Evolutionary conservation across 495 filamentous ascomycete species (phyloP).

Genomic region (Penicillium bialowiezense): DNA sequence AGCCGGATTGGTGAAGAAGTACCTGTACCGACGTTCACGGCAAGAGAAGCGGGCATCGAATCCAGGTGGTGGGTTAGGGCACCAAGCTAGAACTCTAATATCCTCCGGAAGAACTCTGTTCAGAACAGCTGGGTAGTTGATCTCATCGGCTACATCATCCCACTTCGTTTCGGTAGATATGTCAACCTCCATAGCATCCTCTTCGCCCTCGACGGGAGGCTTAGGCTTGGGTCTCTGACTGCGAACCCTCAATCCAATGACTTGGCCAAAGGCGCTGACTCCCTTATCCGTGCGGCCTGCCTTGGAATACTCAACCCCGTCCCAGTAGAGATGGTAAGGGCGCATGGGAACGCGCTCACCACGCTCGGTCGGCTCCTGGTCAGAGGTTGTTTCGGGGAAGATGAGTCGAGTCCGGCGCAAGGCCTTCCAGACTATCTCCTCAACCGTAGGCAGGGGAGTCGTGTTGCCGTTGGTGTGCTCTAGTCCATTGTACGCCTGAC

Average conservation of each 20-base stretch:
- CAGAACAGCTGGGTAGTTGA: slow-evolving; percentile 74
- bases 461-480: slow-evolving; percentile 69
- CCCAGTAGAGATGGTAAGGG: slow-evolving; percentile 61
- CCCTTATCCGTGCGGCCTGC: slow-evolving; percentile 90
- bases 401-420: slow-evolving; percentile 77
- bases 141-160: slow-evolving; percentile 75
- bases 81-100: slow-evolving; percentile 91
- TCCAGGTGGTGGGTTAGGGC: slow-evolving; percentile 67
- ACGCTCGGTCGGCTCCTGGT: slow-evolving; percentile 26
- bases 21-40: slow-evolving; percentile 81
- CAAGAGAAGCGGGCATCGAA: slow-evolving; percentile 96
- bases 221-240: slow-evolving; percentile 62
- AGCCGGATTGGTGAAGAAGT: slow-evolving; percentile 95
- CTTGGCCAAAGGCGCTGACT: slow-evolving; percentile 96
- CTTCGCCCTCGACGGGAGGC: slow-evolving; percentile 15
- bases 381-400: slow-evolving; percentile 55
- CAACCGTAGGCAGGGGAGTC: slow-evolving; percentile 74
- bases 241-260: slow-evolving; percentile 76
- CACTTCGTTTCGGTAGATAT: slow-evolving; percentile 48
- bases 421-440: slow-evolving; percentile 90
- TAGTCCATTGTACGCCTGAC: slow-evolving; percentile 85
- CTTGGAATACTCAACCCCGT: slow-evolving; percentile 84
- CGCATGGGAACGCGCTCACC: slow-evolving; percentile 23
- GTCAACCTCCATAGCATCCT: slow-evolving; percentile 21
- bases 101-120: slow-evolving; percentile 87